These are phyloP conservation scores for Isabelozyma rhagii DNA, from an alignment of 805 yeast species.

Conservation along the genomic window DNA sequence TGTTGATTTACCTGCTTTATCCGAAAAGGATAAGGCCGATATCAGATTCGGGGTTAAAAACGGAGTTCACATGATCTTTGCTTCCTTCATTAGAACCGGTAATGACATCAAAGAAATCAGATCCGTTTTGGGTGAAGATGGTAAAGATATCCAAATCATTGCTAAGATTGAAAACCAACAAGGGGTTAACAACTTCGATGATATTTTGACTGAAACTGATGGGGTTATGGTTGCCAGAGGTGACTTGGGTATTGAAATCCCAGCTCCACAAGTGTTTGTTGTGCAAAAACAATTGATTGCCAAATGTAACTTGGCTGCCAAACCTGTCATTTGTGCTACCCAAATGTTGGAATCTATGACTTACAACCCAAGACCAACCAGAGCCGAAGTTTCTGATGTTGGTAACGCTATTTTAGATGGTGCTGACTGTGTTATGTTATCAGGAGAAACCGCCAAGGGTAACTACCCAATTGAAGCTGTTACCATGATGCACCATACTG, in stretches of 20 bases:
- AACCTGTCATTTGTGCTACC: constrained; percentile 99
- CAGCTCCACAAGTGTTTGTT: constrained; percentile 97
- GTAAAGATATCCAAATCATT: constrained; percentile 93
- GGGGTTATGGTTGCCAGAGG: constrained; percentile 99
- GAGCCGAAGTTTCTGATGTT: constrained; percentile 99
- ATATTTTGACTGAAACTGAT: constrained; percentile 88
- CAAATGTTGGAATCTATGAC: constrained; percentile 99
- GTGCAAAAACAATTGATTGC: constrained; percentile 99
- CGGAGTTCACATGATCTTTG: constrained; percentile 97
- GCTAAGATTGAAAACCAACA: constrained; percentile 99
- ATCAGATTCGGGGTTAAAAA: constrained; percentile 94
- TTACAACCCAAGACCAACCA: constrained; percentile 99
- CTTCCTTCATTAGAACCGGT: constrained; percentile 96
- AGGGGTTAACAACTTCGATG: constrained; percentile 99
- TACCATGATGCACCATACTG: constrained; percentile 97
- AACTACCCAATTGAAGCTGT: constrained; percentile 97
- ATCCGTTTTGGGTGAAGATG: constrained; percentile 93
- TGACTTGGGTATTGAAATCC: constrained; percentile 98
- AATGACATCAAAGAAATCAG: constrained; percentile 88
- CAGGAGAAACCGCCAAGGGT: constrained; percentile 99
- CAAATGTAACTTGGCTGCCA: constrained; percentile 98
- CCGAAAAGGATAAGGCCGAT: constrained; percentile 94
- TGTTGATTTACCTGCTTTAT: constrained; percentile 96
- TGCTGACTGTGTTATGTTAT: constrained; percentile 99
- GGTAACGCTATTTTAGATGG: constrained; percentile 99